phyloP scores from a whole-genome alignment of 2,329 filamentous ascomycete species.

The Sarocladiaceae sp. region DNA sequence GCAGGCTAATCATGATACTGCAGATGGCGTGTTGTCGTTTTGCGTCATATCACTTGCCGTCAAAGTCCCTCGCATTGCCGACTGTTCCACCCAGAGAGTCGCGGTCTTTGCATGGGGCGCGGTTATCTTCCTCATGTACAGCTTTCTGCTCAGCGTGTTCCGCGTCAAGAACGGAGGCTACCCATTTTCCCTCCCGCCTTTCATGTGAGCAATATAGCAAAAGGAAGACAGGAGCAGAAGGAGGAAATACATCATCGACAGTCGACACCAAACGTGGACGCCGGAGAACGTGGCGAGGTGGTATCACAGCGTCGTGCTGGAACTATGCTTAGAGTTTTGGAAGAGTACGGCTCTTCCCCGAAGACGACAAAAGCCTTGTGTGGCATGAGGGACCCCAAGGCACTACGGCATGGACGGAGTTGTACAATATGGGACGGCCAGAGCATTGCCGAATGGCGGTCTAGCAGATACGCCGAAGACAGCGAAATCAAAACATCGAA shows the following conservation, averaged over 20 bases:
- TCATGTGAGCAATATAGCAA: constrained; percentile 45
- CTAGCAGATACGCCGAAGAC: neutral
- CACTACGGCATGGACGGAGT: neutral
- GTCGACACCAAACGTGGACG: neutral
- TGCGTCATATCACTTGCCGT: constrained; percentile 85
- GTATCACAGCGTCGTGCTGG: neutral
- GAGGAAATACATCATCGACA: neutral
- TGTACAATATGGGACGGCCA: constrained; percentile 4
- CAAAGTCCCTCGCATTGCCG: constrained; percentile 85
- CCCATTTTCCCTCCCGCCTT: constrained; percentile 90
- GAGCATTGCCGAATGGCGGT: neutral
- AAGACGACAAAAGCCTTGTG: neutral
- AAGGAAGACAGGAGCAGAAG: neutral
- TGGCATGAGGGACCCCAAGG: neutral
- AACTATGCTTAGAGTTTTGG: neutral
- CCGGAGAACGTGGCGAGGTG: neutral
- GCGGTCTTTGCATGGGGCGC: constrained; percentile 76
- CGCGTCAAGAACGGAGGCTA: constrained; percentile 92
- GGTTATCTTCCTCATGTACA: constrained; percentile 79
- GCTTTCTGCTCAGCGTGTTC: constrained; percentile 91
- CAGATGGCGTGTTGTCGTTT: constrained; percentile 73
- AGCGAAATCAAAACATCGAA: constrained; percentile 2
- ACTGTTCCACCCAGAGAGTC: constrained; percentile 73
- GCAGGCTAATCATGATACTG: constrained; percentile 23
- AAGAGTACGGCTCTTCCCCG: constrained; percentile 1